Evolutionary conservation across 2,329 filamentous ascomycete species (phyloP).

Genomic region (Dactylellina sp.): DNA sequence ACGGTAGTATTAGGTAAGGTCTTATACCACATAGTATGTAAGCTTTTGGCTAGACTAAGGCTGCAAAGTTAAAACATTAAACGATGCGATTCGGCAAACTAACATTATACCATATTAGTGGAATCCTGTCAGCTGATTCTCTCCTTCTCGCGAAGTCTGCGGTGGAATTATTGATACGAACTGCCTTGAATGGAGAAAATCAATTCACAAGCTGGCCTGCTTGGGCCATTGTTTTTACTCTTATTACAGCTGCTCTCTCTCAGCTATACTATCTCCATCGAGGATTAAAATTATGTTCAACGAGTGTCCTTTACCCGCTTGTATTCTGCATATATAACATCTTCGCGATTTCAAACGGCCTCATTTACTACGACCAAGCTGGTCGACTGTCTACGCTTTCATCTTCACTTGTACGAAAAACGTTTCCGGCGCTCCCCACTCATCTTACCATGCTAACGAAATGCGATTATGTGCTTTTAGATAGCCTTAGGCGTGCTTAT

Average conservation of each 20-base stretch:
- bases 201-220: constrained; percentile 96
- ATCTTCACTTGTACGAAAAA: constrained; percentile 71
- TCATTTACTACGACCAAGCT: constrained; percentile 95
- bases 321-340: constrained; percentile 99
- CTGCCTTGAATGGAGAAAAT: constrained; percentile 84
- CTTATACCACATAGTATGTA: constrained; percentile 1
- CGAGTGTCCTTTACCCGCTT: constrained; percentile 93
- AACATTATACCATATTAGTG: constrained; percentile 66
- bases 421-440: too few relatives aligned
- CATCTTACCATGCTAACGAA: not conserved
- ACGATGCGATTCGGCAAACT: not conserved
- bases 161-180: constrained; percentile 90
- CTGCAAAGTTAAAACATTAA: not conserved
- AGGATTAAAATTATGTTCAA: constrained; percentile 92
- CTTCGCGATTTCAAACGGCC: constrained; percentile 93
- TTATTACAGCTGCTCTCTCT: constrained; percentile 83
- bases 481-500: constrained; percentile 89
- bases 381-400: constrained; percentile 80
- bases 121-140: constrained; percentile 92
- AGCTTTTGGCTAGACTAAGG: constrained; percentile 1
- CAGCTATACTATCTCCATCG: constrained; percentile 96
- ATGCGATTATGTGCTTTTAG: constrained; percentile 58
- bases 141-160: constrained; percentile 95
- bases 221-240: constrained; percentile 86
- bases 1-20: constrained; percentile 77